Conservation (phyloP, 2,329 filamentous ascomycete genomes). For the Cercospora berteroae region DNA sequence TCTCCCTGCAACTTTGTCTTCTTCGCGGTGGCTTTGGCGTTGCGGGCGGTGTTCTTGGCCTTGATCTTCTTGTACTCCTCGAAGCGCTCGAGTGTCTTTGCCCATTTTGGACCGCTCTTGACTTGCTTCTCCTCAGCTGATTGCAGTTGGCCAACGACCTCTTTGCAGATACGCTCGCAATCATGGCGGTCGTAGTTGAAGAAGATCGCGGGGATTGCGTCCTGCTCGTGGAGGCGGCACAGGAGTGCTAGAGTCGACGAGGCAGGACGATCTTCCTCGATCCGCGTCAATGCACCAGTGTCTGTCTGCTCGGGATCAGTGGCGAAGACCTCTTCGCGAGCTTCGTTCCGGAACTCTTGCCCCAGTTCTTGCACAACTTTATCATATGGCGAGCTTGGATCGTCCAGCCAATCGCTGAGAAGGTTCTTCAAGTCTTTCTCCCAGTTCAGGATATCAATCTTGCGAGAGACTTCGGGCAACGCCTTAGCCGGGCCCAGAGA, state of each 20-base stretch:
- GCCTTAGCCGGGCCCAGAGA: constrained; percentile 51
- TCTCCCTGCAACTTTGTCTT: constrained; percentile 39
- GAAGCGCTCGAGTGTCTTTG: constrained; percentile 57
- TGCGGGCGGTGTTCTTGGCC: constrained; percentile 39
- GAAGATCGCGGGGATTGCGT: constrained; percentile 68
- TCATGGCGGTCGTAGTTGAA: constrained; percentile 71
- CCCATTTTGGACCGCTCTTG: constrained; percentile 58
- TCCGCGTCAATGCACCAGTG: constrained; percentile 13
- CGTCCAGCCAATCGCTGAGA: constrained; percentile 60
- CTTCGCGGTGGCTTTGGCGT: constrained; percentile 40
- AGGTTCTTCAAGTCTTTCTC: constrained; percentile 59
- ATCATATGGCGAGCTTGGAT: constrained; percentile 54
- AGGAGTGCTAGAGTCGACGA: constrained; percentile 58
- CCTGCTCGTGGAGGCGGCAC: constrained; percentile 59
- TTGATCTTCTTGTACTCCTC: constrained; percentile 56
- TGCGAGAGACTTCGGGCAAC: constrained; percentile 58
- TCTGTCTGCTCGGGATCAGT: constrained; percentile 18
- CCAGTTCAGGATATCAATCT: constrained; percentile 66
- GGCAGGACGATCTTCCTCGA: constrained; percentile 18
- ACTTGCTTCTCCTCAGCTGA: constrained; percentile 59
- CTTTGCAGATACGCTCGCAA: constrained; percentile 60
- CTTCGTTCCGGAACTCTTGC: constrained; percentile 27
- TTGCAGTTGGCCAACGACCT: constrained; percentile 54
- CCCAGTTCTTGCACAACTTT: constrained; percentile 52
- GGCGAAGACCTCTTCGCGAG: constrained; percentile 28